A percentile compares a stretch with the other conserved stretches of the same genome.
Evolutionary conservation across 1,139 yeast genomes (phyloP).

Genomic region (Tardiomyces blankii): DNA sequence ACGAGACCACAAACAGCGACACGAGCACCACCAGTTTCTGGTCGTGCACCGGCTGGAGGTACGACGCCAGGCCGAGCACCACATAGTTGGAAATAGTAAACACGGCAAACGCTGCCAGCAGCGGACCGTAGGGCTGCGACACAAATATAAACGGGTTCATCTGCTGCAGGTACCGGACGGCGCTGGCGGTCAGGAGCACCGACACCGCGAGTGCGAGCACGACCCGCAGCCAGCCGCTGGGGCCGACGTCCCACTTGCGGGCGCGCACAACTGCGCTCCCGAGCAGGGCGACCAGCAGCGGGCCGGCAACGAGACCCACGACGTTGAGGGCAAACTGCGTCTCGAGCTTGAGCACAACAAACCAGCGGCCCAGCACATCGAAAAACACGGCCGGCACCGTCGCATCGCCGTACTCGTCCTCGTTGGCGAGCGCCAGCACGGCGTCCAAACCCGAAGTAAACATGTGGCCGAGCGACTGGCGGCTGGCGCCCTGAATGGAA

Average conservation of each 20-base stretch:
- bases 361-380: constrained; percentile 45
- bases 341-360: constrained; percentile 43
- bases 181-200: constrained; percentile 26
- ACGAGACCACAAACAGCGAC: constrained; percentile 43
- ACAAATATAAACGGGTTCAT: constrained; percentile 51
- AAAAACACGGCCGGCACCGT: constrained; percentile 39
- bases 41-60: constrained; percentile 51
- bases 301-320: constrained; percentile 40
- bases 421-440: constrained; percentile 30
- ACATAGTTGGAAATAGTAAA: constrained; percentile 47
- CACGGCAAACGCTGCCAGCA: constrained; percentile 33
- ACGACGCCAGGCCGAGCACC: constrained; percentile 41
- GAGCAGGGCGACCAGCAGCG: constrained; percentile 40
- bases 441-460: constrained; percentile 57
- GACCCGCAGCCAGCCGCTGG: constrained; percentile 40
- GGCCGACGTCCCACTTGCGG: constrained; percentile 36
- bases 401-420: constrained; percentile 24
- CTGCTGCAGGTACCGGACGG: constrained; percentile 27
- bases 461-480: constrained; percentile 75
- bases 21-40: constrained; percentile 60
- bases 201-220: constrained; percentile 46
- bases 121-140: constrained; percentile 40
- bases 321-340: constrained; percentile 38
- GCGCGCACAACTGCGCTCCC: constrained; percentile 36
- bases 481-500: constrained; percentile 50